Base-by-base conservation (phyloP, 2,329 filamentous ascomycete genomes). In the Exophiala dermatitidis region DNA sequence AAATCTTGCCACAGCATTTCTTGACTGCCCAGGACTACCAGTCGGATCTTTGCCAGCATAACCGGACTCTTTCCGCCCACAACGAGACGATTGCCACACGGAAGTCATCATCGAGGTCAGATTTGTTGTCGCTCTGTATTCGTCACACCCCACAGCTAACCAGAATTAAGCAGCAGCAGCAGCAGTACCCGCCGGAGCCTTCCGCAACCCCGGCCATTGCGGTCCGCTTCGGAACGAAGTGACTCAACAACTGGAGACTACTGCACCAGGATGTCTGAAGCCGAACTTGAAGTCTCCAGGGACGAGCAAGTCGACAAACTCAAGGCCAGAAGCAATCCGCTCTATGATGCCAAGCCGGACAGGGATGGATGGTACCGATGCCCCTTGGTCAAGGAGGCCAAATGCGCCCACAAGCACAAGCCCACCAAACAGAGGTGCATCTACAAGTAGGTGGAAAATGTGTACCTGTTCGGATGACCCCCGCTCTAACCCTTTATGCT, bases 401-500 rank as follows among this genome's bases (percentile, higher is more conserved):
- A 83, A 66, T 97, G 91, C 80, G 86, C 81, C 71, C 91, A 96
- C 82, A 87, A 88, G 74, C 91, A 96, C 82, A 87, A 88, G 74
- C 83, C 90, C 38, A 93, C 94, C 67, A 93, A 94, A 76, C 86
- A 97, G 64, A 96, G 96, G 81, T 96, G 91, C 83, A 95, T 95
- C 74, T 97, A 96, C 69, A 90, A 96, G 90, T 95, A 85, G 81
- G 88, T 74, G 28, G 26, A 46, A 46, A 50, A 45, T 26, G 36
- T 7, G n/a, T 19, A 19, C 19, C 19, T 19, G 19, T 19, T 56
- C 62, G 56, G 40, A 46, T 12, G 26, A 42, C 37, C 52, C 61
- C 54, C 68, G 56, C 52, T 61, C 54, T 68, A 56, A 49, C 42
- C 65, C 58, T 65, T 62, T 4, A 31, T 40, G 48, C 28, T 26